These are phyloP conservation scores for Chenopodium berlandieri DNA, from an alignment of 148 eudicot genomes.

Conservation along the genomic window DNA sequence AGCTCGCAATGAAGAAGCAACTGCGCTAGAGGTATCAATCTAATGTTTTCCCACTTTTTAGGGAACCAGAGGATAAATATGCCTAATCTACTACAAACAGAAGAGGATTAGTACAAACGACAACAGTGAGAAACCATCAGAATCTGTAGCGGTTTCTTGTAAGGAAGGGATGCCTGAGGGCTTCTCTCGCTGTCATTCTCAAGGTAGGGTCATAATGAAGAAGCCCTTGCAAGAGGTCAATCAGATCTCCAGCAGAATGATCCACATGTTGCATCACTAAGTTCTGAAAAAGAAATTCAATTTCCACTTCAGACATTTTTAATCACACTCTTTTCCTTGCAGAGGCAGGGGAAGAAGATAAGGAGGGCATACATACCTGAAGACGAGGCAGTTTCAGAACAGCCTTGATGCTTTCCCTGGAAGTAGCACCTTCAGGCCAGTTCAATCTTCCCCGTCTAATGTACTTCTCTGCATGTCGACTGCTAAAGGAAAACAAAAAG, in stretches of 20 bases:
- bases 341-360: neutral
- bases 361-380: slow-evolving; percentile 33
- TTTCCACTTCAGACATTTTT: slow-evolving; percentile 5
- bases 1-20: slow-evolving; percentile 21
- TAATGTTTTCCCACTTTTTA: slow-evolving; percentile 28
- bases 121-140: slow-evolving; percentile 27
- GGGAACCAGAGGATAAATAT: slow-evolving; percentile 1
- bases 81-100: slow-evolving; percentile 26
- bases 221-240: slow-evolving; percentile 58
- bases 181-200: slow-evolving; percentile 55
- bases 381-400: slow-evolving; percentile 58
- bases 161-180: slow-evolving; percentile 60
- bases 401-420: slow-evolving; percentile 65
- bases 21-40: slow-evolving; percentile 17
- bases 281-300: slow-evolving; percentile 35
- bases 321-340: neutral
- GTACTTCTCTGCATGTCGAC: slow-evolving; percentile 64
- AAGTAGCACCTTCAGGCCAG: slow-evolving; percentile 73
- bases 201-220: slow-evolving; percentile 52
- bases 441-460: slow-evolving; percentile 57
- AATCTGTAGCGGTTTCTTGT: slow-evolving; percentile 45
- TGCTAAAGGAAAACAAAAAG: slow-evolving; percentile 24
- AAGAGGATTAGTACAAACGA: slow-evolving; percentile 20
- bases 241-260: slow-evolving; percentile 70
- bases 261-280: slow-evolving; percentile 66